Evolutionary conservation across 2,329 filamentous ascomycete genomes (phyloP), one percentile per base, ranked within the genome.

Genomic region (Aspergillus thermomutatus): DNA sequence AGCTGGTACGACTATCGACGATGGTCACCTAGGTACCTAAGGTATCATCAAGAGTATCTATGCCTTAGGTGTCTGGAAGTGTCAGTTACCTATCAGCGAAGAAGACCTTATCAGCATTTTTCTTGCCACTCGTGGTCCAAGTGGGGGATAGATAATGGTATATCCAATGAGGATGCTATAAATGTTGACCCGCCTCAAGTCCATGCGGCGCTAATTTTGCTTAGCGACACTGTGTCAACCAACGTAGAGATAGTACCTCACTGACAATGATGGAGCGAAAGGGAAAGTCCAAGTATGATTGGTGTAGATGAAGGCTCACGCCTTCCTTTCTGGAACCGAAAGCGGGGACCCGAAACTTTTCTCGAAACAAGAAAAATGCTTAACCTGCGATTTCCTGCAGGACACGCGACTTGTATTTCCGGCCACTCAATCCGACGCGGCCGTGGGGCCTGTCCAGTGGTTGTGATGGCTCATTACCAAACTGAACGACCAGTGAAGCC

Each of bases 341-440:
- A 55, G 53, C 45, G 40, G 52, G 49, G 25, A 45, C 55, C 31
- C 14, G 19, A 31, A 26, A 28, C 26, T 5, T 19, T 53, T 60
- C 53, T 56, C 56, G 53, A 60, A 58, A 49, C 50, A 46, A 56
- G 40, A 52, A 59, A 48, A 49, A 54, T 40, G 45, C 43, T 55
- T 45, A 31, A 50, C 50, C 50, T 27, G 31, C 31, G 14, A 37
- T 37, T 17, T 37, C 14, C 31, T 37, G 31, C n/a, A 28, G 50
- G 45, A 55, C 55, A 58, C 52, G 52, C 55, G 55, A 55, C 58
- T 55, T 26, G 17, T 11, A 52, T 23, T 46, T 45, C 46, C 41
- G 48, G 40, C 50, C 45, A 37, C 49, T 54, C 34, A 52, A 46
- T 46, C 52, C 46, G 40, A 54, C 52, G 55, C 58, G 58, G 50